phyloP scores from a whole-genome alignment of 1,284 basidiomycete genomes.

The Lignosus rhinocerotis region DNA sequence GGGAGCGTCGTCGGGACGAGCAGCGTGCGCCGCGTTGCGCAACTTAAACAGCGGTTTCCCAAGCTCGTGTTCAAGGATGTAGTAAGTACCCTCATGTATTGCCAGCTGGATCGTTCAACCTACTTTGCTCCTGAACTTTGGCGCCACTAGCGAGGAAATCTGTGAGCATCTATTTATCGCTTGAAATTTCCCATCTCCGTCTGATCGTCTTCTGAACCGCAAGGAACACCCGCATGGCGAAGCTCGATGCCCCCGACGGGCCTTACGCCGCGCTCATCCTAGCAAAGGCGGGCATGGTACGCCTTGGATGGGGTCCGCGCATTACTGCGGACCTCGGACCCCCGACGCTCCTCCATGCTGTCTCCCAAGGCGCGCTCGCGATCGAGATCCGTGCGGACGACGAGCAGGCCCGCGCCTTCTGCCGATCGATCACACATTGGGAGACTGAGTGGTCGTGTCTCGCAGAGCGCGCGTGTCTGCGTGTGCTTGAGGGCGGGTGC shows the following conservation, averaged over 20 bases:
- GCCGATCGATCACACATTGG: slow-evolving; percentile 72
- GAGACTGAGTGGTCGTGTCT: slow-evolving; percentile 74
- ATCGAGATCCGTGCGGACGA: slow-evolving; percentile 87
- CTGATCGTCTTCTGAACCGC: not conserved
- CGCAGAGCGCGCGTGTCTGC: slow-evolving; percentile 86
- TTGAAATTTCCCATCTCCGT: not conserved
- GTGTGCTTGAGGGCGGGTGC: slow-evolving; percentile 93
- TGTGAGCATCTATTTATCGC: slow-evolving; percentile 51
- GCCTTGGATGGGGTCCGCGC: slow-evolving; percentile 76
- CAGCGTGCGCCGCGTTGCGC: slow-evolving; percentile 91
- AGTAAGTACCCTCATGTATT: slow-evolving; percentile 53
- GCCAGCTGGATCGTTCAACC: not conserved
- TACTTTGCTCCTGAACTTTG: too few species aligned
- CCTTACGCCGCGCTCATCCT: slow-evolving; percentile 91
- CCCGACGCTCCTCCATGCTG: slow-evolving; percentile 84
- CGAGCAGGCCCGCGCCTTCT: slow-evolving; percentile 57
- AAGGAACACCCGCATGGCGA: slow-evolving; percentile 87
- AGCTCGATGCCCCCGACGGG: slow-evolving; percentile 86
- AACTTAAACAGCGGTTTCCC: slow-evolving; percentile 82
- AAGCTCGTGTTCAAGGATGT: slow-evolving; percentile 86
- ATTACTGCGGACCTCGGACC: slow-evolving; percentile 78
- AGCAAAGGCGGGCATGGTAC: slow-evolving; percentile 92
- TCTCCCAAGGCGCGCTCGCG: slow-evolving; percentile 92
- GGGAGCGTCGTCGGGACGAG: slow-evolving; percentile 94
- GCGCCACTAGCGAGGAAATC: slow-evolving; percentile 66